Conservation (phyloP, 2,329 filamentous ascomycete species). For the Ascochyta rabiei region DNA sequence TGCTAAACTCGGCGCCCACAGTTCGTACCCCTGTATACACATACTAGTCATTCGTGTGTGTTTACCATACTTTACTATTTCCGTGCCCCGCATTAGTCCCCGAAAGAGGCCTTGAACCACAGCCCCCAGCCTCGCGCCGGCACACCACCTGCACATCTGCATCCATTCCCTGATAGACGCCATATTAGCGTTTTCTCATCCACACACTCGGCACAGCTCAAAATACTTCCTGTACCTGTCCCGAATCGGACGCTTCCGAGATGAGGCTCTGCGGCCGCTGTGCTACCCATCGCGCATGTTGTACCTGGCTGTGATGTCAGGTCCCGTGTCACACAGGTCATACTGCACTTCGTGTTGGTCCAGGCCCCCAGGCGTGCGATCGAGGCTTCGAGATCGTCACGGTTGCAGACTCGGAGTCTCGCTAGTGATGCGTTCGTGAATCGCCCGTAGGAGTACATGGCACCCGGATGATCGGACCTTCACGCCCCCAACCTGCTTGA, state of each 20-base stretch:
- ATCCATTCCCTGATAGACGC: slow-evolving; percentile 6
- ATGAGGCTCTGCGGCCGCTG: slow-evolving; percentile 17
- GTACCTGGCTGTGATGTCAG: slow-evolving; percentile 5
- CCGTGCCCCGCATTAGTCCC: slow-evolving; percentile 12
- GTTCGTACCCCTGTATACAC: slow-evolving; percentile 7
- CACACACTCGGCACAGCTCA: neutral
- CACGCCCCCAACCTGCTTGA: neutral
- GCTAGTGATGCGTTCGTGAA: neutral
- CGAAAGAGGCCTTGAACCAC: slow-evolving; percentile 10
- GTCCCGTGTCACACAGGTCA: neutral
- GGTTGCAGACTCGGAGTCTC: neutral
- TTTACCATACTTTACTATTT: slow-evolving; percentile 10
- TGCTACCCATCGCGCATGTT: slow-evolving; percentile 9
- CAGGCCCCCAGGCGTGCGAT: neutral
- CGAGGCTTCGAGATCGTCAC: neutral
- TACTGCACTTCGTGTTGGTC: neutral
- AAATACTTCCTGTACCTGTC: neutral
- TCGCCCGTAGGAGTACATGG: neutral
- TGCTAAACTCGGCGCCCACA: slow-evolving; percentile 13
- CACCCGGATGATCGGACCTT: neutral
- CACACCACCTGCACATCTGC: neutral
- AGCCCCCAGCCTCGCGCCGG: slow-evolving; percentile 3
- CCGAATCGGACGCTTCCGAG: slow-evolving; percentile 2
- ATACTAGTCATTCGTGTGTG: neutral
- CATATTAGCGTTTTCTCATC: slow-evolving; percentile 1